Evolutionary conservation across 768 basidiomycete genomes (phyloP).

Genomic region (Leccinum boreale): DNA sequence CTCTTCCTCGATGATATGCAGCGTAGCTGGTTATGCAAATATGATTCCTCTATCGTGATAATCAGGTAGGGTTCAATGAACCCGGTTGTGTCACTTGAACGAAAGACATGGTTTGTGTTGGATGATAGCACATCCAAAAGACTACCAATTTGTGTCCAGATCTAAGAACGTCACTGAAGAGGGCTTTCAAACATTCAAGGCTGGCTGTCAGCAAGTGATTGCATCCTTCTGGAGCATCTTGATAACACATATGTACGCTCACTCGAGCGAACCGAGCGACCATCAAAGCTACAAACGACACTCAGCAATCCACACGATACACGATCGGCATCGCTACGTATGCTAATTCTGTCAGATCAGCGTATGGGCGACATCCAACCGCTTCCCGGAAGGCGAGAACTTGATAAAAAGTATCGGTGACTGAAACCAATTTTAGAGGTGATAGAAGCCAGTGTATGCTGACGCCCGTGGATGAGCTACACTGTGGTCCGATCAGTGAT

Average conservation of each 20-base stretch:
- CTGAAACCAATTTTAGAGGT: slow-evolving; percentile 24
- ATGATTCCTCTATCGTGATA: slow-evolving; percentile 21
- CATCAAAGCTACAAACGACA: slow-evolving; percentile 33
- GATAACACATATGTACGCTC: neutral
- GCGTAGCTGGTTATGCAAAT: slow-evolving; percentile 41
- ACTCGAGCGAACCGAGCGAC: neutral
- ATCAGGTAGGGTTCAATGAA: neutral
- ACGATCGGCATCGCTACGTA: slow-evolving; percentile 8
- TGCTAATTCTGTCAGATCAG: too few relatives aligned
- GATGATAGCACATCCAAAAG: too few relatives aligned
- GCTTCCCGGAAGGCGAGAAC: slow-evolving; percentile 35
- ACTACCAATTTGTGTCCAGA: too few relatives aligned
- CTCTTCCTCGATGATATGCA: slow-evolving; percentile 33
- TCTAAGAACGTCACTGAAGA: too few relatives aligned
- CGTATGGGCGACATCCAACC: too few relatives aligned
- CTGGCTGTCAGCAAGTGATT: slow-evolving; percentile 31
- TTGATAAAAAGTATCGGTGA: slow-evolving; percentile 32
- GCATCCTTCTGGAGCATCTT: neutral
- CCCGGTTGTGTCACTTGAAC: neutral
- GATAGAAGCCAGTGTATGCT: slow-evolving; percentile 1
- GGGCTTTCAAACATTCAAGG: slow-evolving; percentile 3
- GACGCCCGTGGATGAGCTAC: too few relatives aligned
- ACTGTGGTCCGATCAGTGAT: too few relatives aligned
- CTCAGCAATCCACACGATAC: slow-evolving; percentile 26
- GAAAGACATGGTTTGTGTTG: slow-evolving; percentile 6